These are phyloP conservation scores for Bocquillonia castaneifolia DNA, from an alignment of 441 rosid species.

Conservation along the genomic window DNA sequence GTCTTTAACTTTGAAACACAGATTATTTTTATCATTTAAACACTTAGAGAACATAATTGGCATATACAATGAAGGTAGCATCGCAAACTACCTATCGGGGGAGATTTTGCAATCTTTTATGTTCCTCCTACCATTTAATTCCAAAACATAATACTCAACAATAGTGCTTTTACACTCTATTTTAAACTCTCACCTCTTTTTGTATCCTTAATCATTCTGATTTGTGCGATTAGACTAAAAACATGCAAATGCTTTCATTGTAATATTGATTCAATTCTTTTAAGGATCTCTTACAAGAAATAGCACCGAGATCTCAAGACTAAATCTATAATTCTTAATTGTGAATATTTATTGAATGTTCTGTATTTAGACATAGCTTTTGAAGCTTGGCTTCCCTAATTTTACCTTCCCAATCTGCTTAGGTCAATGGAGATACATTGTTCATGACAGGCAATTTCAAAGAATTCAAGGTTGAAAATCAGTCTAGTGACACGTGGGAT, in stretches of 20 bases:
- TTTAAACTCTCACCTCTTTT: not conserved
- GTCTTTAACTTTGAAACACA: not conserved
- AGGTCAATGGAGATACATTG: constrained; percentile 93
- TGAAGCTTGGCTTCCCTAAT: constrained; percentile 15
- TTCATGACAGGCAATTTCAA: constrained; percentile 84
- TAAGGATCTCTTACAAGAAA: not conserved
- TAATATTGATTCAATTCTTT: not conserved
- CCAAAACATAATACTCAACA: not conserved
- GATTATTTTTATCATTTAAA: not conserved
- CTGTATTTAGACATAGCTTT: constrained; percentile 8
- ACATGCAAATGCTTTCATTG: not conserved
- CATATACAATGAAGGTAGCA: not conserved
- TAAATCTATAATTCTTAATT: not conserved
- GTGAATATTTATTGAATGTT: not conserved
- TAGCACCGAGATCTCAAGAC: not conserved
- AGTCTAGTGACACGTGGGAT: constrained; percentile 62
- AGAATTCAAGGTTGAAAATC: constrained; percentile 78
- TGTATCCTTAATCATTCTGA: not conserved
- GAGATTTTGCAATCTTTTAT: not conserved
- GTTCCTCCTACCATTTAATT: not conserved
- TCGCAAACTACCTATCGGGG: not conserved
- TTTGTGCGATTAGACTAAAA: not conserved
- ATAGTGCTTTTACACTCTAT: not conserved
- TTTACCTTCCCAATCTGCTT: constrained; percentile 24
- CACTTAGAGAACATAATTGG: not conserved